A percentile compares a stretch with the other conserved stretches of the same genome.
These are phyloP conservation scores for Kuraishia hungarica DNA, from an alignment of 805 yeast genomes.

Conservation along the genomic window DNA sequence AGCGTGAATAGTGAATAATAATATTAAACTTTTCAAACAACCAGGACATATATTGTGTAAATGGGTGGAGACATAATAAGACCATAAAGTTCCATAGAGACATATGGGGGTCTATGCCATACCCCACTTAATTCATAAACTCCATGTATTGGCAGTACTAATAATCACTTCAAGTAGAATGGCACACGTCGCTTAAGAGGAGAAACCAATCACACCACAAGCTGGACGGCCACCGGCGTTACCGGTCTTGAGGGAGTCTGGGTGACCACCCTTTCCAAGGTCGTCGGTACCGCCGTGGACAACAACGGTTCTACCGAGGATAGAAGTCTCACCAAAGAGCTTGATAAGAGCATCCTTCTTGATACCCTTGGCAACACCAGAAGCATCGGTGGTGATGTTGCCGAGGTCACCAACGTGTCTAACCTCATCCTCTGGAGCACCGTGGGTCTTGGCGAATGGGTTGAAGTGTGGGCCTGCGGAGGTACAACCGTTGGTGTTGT, in stretches of 20 bases:
- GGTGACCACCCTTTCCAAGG: conserved; percentile 88
- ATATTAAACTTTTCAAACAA: background rate
- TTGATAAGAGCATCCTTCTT: conserved; percentile 70
- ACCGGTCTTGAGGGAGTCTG: conserved; percentile 91
- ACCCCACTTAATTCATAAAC: too few species aligned
- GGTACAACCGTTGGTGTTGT: conserved; percentile 98
- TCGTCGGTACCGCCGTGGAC: conserved; percentile 91
- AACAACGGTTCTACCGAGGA: conserved; percentile 92
- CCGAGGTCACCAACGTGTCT: conserved; percentile 97
- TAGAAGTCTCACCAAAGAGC: conserved; percentile 78
- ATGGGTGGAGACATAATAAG: background rate
- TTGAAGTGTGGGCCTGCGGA: conserved; percentile 98
- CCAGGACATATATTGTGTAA: background rate
- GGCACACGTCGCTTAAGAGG: conserved; percentile 27
- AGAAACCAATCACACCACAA: conserved; percentile 91
- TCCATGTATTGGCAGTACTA: background rate
- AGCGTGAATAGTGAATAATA: background rate
- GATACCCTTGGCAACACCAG: conserved; percentile 88
- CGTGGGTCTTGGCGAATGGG: conserved; percentile 84
- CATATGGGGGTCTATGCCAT: too few species aligned
- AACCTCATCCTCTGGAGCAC: conserved; percentile 76
- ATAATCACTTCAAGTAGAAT: too few species aligned
- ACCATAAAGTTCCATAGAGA: too few species aligned
- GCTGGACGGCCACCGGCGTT: conserved; percentile 98
- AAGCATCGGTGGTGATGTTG: conserved; percentile 79